A percentile compares a stretch with the other conserved stretches of the same genome.
Conservation (phyloP, 345 rosid genomes). For the Brassica rapa region DNA sequence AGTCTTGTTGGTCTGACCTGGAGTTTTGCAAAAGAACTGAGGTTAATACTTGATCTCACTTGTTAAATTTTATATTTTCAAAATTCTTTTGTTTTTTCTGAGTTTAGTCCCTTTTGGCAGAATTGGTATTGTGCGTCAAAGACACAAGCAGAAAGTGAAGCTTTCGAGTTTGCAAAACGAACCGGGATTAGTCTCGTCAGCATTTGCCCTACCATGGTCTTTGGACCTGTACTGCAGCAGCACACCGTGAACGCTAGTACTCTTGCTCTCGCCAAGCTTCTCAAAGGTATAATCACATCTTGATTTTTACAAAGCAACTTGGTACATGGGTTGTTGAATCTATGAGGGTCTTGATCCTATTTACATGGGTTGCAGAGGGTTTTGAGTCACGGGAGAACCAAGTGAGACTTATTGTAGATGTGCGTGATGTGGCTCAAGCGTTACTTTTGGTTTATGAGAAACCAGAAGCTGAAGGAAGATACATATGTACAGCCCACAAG, state of each 20-base stretch:
- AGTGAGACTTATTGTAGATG: constrained; percentile 45
- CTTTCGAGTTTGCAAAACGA: constrained; percentile 57
- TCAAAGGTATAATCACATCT: constrained; percentile 51
- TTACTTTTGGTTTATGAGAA: constrained; percentile 62
- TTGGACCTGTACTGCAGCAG: constrained; percentile 69
- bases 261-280: constrained; percentile 48
- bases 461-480: constrained; percentile 69
- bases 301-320: background rate
- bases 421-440: constrained; percentile 66
- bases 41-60: constrained; percentile 37
- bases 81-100: background rate
- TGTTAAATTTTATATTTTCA: background rate
- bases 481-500: constrained; percentile 50
- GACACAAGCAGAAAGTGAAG: constrained; percentile 73
- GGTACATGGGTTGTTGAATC: constrained; percentile 19
- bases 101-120: constrained; percentile 40
- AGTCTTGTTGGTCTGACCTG: constrained; percentile 64
- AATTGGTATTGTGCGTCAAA: constrained; percentile 75
- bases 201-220: constrained; percentile 55
- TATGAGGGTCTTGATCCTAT: background rate
- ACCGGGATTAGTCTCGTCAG: constrained; percentile 58
- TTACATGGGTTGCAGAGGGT: constrained; percentile 45
- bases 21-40: constrained; percentile 55
- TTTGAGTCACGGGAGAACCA: constrained; percentile 45
- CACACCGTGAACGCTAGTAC: constrained; percentile 58